Evolutionary conservation across 2,329 filamentous ascomycete species (phyloP), one percentile per base, ranked within the genome.

Genomic region (Zymoseptoria pseudotritici): DNA sequence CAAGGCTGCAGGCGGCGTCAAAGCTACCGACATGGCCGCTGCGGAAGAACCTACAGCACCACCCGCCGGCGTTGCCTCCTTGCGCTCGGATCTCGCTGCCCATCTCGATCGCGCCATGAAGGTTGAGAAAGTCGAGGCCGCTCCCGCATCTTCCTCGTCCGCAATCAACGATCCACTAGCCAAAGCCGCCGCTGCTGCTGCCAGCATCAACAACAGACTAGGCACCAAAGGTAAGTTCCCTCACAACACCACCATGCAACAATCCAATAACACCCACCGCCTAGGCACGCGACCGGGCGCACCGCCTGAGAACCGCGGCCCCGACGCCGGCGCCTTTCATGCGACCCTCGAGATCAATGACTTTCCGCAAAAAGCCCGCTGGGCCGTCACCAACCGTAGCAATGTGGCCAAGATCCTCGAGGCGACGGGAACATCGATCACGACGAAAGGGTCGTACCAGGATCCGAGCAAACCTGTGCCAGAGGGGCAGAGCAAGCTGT

Each of bases 331-430:
- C 56, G 91, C 92, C 0, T 99, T 91, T 82, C 94, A 99, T 74
- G 92, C 94, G 17, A 97, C 93, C 3, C 82, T 99, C 63, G 94
- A 97, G 76, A 99, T 99, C 83, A 99, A 99, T 76, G 94, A 99
- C 76, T 97, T 97, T 76, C 94, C 94, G 36, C 94, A 99, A 74
- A 97, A 97, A 80, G 94, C 94, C 65, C 86, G 94, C 68, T 99
- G 94, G 94, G 93, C 91, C 10, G 94, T 99, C 77, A 99, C 94
- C 49, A 99, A 99, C 75, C 86, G 94, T 65, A 97, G 94, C 42
- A 99, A 99, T 71, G 94, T 99, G 59, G 92, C 93, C 67, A 99
- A 97, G 81, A 97, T 99, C 68, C 82, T 99, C 65, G 94, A 99
- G 71, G 85, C 90, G 9, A 97, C 93, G 0, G 93, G 91, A 50